Percentiles rank a stretch among this genome's conserved stretches.
Evolutionary conservation across 2,329 filamentous ascomycete genomes (phyloP).

Genomic region (Xylariaceae sp.): DNA sequence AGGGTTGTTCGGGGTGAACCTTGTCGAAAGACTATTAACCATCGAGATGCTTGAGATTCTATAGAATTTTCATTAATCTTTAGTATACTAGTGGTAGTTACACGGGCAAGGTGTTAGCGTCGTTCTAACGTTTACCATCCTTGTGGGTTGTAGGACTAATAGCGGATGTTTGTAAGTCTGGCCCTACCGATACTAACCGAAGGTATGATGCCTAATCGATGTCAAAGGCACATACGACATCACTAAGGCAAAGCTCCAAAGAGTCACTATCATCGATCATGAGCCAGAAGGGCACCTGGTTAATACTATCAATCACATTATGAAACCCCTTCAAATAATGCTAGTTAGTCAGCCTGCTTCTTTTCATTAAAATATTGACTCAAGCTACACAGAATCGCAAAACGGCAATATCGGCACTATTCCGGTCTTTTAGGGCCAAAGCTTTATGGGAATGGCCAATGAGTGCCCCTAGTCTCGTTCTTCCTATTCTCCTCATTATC

Average conservation of each 20-base stretch:
- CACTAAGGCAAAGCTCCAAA: not conserved
- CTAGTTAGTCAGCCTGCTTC: not conserved
- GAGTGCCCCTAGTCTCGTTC: no score
- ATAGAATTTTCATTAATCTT: no score
- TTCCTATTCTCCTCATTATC: no score
- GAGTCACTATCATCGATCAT: slow-evolving; percentile 4
- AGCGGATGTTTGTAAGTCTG: no score
- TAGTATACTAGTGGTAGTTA: no score
- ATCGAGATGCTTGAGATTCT: no score
- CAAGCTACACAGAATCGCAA: slow-evolving; percentile 5
- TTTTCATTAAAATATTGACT: slow-evolving; percentile 9
- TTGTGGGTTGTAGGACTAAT: no score
- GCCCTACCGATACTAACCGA: no score
- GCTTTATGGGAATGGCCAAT: slow-evolving; percentile 7
- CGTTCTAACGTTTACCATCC: no score
- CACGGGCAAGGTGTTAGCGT: no score
- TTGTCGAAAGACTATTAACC: no score
- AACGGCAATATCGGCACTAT: slow-evolving; percentile 7
- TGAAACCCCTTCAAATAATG: slow-evolving; percentile 6
- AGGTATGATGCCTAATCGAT: not conserved
- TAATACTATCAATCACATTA: slow-evolving; percentile 4
- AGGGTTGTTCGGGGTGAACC: no score
- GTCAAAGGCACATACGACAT: slow-evolving; percentile 3
- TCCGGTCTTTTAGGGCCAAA: not conserved
- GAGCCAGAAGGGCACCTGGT: slow-evolving; percentile 1